Evolutionary conservation across 2,329 filamentous ascomycete species (phyloP), one percentile per base, ranked within the genome.

Genomic region (Pseudogymnoascus sp.): DNA sequence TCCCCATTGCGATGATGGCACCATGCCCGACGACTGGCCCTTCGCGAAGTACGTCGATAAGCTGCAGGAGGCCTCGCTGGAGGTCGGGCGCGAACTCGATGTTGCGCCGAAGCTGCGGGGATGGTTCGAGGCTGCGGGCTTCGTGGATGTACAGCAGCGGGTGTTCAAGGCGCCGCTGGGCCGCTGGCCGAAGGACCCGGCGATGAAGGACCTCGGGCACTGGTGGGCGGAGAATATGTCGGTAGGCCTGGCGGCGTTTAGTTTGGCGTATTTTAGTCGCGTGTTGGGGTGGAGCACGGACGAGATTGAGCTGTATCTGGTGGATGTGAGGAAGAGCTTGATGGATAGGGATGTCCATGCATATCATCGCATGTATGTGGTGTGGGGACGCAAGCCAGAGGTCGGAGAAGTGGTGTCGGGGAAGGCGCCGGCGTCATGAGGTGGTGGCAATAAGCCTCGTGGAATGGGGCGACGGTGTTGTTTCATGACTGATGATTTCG

Each of bases 101-200:
- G 63, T 65, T 6, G 64, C 58, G 25, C 49, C 25, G 40, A 65
- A 60, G 61, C 64, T 65, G 61, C 67, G 65, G 61, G 38, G 14
- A 12, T 63, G 55, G 63, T 68, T 71, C 49, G 61, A 65, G 45
- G 66, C 67, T 1, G 63, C 64, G 4, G 74, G 70, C 0, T 76
- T 70, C 59, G 67, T 69, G 11, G 71, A 75, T 55, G 63, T 75
- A 1, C 63, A 62, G 1, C 67, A 71, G 49, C 64, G 65, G 8
- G 65, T 64, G 1, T 63, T 69, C 52, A 83, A 80, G 68, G 75
- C 83, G 41, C 83, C 83, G 0, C 74, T 79, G 45, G 81, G 80
- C 12, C 74, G 75, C 2, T 85, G 83, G 83, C 75, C 82, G 0
- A 79, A 77, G 64, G 71, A 69, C 23, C 63, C 64, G 16, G 40